A percentile compares a stretch with the other conserved stretches of the same genome.
Conservation (phyloP, 768 basidiomycete genomes). For the Calvatia gigantea region DNA sequence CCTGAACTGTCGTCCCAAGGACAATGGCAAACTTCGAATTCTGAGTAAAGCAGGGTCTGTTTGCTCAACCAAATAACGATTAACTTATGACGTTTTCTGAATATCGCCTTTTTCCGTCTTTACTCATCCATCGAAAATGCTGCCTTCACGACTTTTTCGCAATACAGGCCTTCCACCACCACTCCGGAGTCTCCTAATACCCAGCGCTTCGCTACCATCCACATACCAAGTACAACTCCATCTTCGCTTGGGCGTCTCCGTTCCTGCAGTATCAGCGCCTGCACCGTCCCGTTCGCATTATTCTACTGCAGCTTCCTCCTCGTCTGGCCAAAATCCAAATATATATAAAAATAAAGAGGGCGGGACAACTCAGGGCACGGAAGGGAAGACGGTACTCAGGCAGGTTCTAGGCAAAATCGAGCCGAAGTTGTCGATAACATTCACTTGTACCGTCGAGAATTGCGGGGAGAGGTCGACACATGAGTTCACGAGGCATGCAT, state of each 20-base stretch:
- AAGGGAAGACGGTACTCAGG: background rate
- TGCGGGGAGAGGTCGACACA: slow-evolving; percentile 83
- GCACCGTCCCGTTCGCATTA: slow-evolving; percentile 14
- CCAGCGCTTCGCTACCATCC: slow-evolving; percentile 31
- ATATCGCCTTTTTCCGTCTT: background rate
- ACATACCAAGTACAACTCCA: slow-evolving; percentile 31
- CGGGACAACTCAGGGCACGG: background rate
- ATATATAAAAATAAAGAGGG: background rate
- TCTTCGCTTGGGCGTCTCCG: slow-evolving; percentile 25
- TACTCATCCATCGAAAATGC: slow-evolving; percentile 29
- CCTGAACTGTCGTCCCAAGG: background rate
- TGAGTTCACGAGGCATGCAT: slow-evolving; percentile 80
- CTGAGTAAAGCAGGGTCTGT: background rate
- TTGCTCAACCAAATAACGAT: background rate
- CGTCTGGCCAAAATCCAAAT: too few relatives aligned
- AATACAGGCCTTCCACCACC: slow-evolving; percentile 41
- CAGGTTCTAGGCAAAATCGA: slow-evolving; percentile 26
- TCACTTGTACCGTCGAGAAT: slow-evolving; percentile 77
- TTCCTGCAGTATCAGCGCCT: slow-evolving; percentile 9
- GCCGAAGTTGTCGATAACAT: slow-evolving; percentile 70
- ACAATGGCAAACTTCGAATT: background rate
- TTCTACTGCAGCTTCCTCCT: slow-evolving; percentile 3
- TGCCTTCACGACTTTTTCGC: slow-evolving; percentile 43
- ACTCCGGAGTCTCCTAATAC: slow-evolving; percentile 37
- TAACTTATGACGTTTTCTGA: background rate